These are phyloP conservation scores for Funneliformis geosporum DNA, from an alignment of 192 early-diverging fungal species.

Conservation along the genomic window DNA sequence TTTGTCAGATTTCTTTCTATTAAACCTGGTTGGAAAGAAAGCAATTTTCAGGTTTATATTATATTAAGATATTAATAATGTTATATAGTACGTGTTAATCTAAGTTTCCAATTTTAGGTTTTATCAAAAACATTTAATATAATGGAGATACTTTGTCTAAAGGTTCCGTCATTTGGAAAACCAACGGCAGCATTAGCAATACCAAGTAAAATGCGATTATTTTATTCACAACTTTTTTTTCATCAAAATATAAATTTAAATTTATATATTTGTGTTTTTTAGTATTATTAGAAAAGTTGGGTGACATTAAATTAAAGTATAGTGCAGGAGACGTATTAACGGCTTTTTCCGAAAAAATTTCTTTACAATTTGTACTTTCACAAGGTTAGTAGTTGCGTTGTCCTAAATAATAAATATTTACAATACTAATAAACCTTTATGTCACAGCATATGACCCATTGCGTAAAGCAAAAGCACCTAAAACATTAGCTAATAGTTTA, in stretches of 20 bases:
- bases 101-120: conserved; percentile 41
- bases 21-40: conserved; percentile 96
- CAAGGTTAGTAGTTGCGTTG: conserved; percentile 39
- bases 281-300: conserved; percentile 88
- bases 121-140: conserved; percentile 72
- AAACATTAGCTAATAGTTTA: conserved; percentile 83
- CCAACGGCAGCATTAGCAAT: conserved; percentile 72
- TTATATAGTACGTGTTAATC: background rate
- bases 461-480: conserved; percentile 83
- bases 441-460: conserved; percentile 70
- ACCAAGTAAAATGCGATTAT: conserved; percentile 43
- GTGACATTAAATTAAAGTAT: conserved; percentile 93
- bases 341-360: conserved; percentile 71
- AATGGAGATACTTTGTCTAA: conserved; percentile 69
- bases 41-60: conserved; percentile 81
- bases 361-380: conserved; percentile 80
- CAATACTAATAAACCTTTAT: background rate
- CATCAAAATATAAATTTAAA: no score
- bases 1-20: conserved; percentile 76
- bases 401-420: background rate
- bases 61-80: background rate
- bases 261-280: conserved; percentile 8
- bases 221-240: background rate
- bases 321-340: conserved; percentile 78
- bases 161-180: conserved; percentile 64